These are phyloP conservation scores for Phytophthora megakarya DNA, from an alignment of 352 stramenopile species.

Conservation along the genomic window DNA sequence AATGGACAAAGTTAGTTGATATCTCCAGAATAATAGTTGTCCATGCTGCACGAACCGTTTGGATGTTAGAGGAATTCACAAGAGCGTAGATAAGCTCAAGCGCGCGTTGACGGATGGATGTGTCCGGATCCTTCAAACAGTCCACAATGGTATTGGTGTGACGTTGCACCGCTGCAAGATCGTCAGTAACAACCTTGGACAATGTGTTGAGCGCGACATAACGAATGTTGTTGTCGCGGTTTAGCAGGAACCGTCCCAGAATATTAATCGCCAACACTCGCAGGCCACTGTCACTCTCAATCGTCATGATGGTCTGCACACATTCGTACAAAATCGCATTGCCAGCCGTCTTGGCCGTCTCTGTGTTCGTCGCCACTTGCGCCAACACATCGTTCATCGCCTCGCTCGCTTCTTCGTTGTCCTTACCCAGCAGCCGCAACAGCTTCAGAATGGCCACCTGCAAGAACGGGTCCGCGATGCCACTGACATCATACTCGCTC, in stretches of 20 bases:
- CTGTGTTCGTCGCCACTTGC: constrained; percentile 99
- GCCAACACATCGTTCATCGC: constrained; percentile 98
- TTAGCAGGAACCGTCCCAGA: constrained; percentile 98
- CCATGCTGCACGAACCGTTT: constrained; percentile 55
- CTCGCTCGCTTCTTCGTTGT: constrained; percentile 93
- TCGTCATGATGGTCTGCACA: constrained; percentile 98
- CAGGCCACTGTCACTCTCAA: constrained; percentile 97
- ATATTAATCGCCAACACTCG: constrained; percentile 99
- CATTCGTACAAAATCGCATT: constrained; percentile 99
- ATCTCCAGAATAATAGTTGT: not conserved
- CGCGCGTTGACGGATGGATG: constrained; percentile 98
- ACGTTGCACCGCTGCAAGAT: constrained; percentile 95
- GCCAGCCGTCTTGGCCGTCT: constrained; percentile 99
- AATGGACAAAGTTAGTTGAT: not conserved
- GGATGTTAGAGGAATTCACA: constrained; percentile 97
- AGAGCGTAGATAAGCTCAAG: constrained; percentile 99
- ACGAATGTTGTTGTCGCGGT: constrained; percentile 99
- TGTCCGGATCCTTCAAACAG: constrained; percentile 96
- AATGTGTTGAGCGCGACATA: constrained; percentile 99
- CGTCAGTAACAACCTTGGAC: constrained; percentile 88
- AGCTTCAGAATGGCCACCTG: constrained; percentile 91
- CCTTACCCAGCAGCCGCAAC: constrained; percentile 94
- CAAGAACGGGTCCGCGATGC: constrained; percentile 99
- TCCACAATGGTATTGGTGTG: constrained; percentile 97
- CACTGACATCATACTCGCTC: constrained; percentile 98